Percentiles rank a stretch among this genome's conserved stretches.
Evolutionary conservation across 495 filamentous ascomycete species (phyloP).

Genomic region (Penicillium roqueforti): DNA sequence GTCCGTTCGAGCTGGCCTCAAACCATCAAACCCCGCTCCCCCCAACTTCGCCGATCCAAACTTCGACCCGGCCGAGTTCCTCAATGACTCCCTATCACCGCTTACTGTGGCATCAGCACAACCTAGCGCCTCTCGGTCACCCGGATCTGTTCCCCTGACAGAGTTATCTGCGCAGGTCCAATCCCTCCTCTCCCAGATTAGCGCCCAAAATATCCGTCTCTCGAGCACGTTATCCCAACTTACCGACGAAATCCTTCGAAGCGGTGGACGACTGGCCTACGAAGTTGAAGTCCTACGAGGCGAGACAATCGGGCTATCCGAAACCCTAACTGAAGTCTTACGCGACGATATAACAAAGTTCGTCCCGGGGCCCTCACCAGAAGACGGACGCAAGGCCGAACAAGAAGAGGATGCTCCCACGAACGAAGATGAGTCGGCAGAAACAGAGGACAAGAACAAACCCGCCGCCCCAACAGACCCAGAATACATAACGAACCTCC

Average conservation of each 20-base stretch:
- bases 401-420: constrained; percentile 13
- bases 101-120: constrained; percentile 41
- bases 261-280: constrained; percentile 81
- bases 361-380: constrained; percentile 47
- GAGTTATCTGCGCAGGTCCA: constrained; percentile 80
- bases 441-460: neutral
- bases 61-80: constrained; percentile 77
- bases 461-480: constrained; percentile 45
- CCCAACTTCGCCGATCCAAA: constrained; percentile 61
- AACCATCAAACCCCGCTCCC: constrained; percentile 41
- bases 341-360: constrained; percentile 67
- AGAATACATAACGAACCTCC: constrained; percentile 68
- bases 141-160: constrained; percentile 59
- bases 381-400: constrained; percentile 9
- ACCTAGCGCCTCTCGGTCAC: constrained; percentile 37
- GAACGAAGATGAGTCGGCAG: constrained; percentile 7
- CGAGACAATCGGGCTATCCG: constrained; percentile 72
- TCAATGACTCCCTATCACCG: constrained; percentile 69
- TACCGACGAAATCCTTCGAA: constrained; percentile 90
- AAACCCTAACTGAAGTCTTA: constrained; percentile 68
- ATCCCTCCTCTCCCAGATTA: constrained; percentile 76
- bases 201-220: constrained; percentile 77
- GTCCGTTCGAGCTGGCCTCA: constrained; percentile 11
- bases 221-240: constrained; percentile 80
- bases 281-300: constrained; percentile 91